Conservation (phyloP, 805 yeast genomes). For the Citeromyces nyonsensis region DNA sequence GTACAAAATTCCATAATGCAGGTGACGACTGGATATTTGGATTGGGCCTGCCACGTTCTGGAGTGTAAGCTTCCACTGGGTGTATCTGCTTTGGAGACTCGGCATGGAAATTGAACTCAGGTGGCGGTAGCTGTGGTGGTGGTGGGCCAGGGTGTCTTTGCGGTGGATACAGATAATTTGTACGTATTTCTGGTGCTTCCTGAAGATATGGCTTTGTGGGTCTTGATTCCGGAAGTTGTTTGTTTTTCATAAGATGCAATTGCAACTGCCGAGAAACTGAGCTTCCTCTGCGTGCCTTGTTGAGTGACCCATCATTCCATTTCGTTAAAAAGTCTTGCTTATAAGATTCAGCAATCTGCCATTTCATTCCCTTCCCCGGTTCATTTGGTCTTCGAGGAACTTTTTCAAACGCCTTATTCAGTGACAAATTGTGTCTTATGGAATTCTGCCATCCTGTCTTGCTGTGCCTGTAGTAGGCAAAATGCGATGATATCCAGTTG, state of each 20-base stretch:
- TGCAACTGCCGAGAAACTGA: conserved; percentile 71
- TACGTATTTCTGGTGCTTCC: not conserved
- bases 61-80: conserved; percentile 38
- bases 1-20: conserved; percentile 88
- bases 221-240: conserved; percentile 30
- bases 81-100: conserved; percentile 5
- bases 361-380: conserved; percentile 98
- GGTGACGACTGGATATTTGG: conserved; percentile 44
- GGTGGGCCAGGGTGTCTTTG: not conserved
- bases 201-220: conserved; percentile 1
- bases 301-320: conserved; percentile 60
- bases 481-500: conserved; percentile 75
- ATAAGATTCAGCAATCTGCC: conserved; percentile 86
- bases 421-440: conserved; percentile 84
- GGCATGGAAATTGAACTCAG: not conserved
- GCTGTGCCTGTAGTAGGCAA: conserved; percentile 82
- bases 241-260: conserved; percentile 50
- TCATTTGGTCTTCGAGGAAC: conserved; percentile 92
- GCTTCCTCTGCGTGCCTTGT: conserved; percentile 66
- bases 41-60: conserved; percentile 34
- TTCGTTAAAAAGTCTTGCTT: conserved; percentile 73
- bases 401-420: conserved; percentile 94
- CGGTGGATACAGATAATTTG: not conserved
- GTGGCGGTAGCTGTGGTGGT: not conserved
- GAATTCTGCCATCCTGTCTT: conserved; percentile 98